phyloP scores from a whole-genome alignment of 1,284 basidiomycete genomes.

The Bondarzewia mesenterica region DNA sequence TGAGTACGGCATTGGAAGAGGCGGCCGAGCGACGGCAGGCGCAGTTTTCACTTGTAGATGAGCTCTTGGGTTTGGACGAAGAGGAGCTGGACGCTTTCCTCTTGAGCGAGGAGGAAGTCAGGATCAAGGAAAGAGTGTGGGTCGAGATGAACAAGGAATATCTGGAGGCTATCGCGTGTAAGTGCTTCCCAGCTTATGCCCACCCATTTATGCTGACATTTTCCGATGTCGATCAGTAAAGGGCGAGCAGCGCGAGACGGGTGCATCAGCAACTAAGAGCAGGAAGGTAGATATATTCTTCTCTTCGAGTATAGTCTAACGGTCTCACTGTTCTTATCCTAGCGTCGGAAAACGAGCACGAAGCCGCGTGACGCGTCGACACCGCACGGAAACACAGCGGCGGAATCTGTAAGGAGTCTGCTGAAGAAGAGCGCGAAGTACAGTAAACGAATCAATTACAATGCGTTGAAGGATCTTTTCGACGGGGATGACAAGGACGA shows the following conservation, averaged over 20 bases:
- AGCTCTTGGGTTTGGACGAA: slow-evolving; percentile 81
- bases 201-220: slow-evolving; percentile 14
- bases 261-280: slow-evolving; percentile 41
- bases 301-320: neutral
- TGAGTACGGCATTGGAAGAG: slow-evolving; percentile 55
- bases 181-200: slow-evolving; percentile 22
- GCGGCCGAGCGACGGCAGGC: slow-evolving; percentile 51
- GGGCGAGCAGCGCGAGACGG: slow-evolving; percentile 49
- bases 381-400: slow-evolving; percentile 65
- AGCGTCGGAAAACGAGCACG: slow-evolving; percentile 61
- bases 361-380: slow-evolving; percentile 71
- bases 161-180: slow-evolving; percentile 82
- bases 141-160: slow-evolving; percentile 94
- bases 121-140: slow-evolving; percentile 92
- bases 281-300: slow-evolving; percentile 53
- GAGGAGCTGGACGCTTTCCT: slow-evolving; percentile 87
- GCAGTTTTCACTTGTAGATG: slow-evolving; percentile 45
- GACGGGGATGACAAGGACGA: slow-evolving; percentile 26
- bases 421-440: slow-evolving; percentile 79
- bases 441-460: slow-evolving; percentile 86
- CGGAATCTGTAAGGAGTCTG: slow-evolving; percentile 74
- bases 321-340: slow-evolving; percentile 4
- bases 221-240: slow-evolving; percentile 47
- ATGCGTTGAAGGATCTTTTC: slow-evolving; percentile 74
- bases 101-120: slow-evolving; percentile 79